Conservation (phyloP, 495 filamentous ascomycete species). For the Hypoxylon rickii region DNA sequence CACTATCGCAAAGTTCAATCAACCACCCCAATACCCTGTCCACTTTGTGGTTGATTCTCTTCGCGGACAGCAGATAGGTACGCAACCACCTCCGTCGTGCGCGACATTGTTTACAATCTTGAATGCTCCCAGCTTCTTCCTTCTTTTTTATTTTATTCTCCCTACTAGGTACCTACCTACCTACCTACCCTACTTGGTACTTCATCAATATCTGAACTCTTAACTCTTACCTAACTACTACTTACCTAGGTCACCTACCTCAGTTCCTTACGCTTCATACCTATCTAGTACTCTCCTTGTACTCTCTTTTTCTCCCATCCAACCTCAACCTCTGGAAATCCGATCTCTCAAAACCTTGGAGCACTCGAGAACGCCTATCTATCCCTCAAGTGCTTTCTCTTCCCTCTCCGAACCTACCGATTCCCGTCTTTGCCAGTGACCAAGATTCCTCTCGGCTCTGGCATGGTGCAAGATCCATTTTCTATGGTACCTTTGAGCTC, state of each 20-base stretch:
- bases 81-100: no score
- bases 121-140: no score
- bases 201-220: neutral
- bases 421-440: neutral
- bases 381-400: neutral
- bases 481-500: constrained; percentile 34
- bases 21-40: no score
- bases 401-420: neutral
- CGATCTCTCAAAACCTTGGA: no score
- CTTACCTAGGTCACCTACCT: neutral
- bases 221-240: neutral
- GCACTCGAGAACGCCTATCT: neutral
- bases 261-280: neutral
- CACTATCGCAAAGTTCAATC: no score
- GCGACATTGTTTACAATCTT: no score
- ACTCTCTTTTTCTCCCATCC: neutral
- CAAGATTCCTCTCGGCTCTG: constrained; percentile 4
- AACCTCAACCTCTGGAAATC: neutral
- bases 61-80: no score
- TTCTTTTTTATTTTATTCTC: no score
- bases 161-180: constrained; percentile 1
- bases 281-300: neutral
- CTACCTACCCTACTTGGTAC: neutral
- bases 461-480: constrained; percentile 19
- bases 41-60: no score